phyloP scores from a whole-genome alignment of 2,329 filamentous ascomycete genomes.

The Penicillium griseofulvum region DNA sequence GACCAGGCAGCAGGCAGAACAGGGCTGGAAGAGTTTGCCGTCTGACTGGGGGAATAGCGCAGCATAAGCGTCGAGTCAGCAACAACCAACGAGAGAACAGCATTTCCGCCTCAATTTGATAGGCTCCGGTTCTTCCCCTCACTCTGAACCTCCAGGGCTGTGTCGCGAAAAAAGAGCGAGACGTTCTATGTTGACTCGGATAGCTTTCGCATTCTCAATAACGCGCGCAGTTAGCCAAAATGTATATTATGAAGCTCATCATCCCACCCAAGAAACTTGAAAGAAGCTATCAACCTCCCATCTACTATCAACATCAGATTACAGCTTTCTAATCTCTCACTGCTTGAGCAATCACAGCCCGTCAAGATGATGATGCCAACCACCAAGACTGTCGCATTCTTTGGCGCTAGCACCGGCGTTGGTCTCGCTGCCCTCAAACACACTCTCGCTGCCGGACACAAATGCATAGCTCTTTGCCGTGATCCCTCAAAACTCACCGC shows the following conservation, averaged over 20 bases:
- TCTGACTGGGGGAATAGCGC: not conserved
- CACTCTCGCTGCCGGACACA: conserved; percentile 46
- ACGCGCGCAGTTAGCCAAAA: not conserved
- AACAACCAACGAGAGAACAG: not conserved
- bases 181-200: not conserved
- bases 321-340: not conserved
- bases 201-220: not conserved
- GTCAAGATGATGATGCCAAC: conserved; percentile 7
- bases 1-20: not conserved
- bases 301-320: not conserved
- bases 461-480: conserved; percentile 49
- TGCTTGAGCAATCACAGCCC: not conserved
- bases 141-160: not conserved
- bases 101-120: not conserved
- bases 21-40: not conserved
- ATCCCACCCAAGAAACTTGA: not conserved
- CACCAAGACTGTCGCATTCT: conserved; percentile 45
- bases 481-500: conserved; percentile 50
- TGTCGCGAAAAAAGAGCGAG: conserved; percentile 6
- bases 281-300: not conserved
- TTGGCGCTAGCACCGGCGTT: conserved; percentile 54
- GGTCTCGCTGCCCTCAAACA: conserved; percentile 45
- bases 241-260: not conserved
- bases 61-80: not conserved
- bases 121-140: not conserved